Evolutionary conservation across 169 alveolate genomes (phyloP).

Genomic region (Plasmodium knowlesi): DNA sequence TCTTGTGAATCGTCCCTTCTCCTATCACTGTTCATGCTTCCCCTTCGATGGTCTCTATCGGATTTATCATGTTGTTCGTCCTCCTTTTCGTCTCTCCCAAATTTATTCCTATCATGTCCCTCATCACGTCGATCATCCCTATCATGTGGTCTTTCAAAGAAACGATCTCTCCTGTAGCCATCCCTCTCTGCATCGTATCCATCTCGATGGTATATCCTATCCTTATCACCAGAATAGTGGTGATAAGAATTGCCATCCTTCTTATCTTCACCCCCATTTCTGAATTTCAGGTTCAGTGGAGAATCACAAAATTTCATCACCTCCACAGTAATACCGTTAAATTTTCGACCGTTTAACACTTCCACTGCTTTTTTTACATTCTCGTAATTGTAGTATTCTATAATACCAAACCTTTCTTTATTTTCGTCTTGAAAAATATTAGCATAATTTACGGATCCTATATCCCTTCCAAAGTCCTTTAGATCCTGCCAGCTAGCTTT

Average conservation of each 20-base stretch:
- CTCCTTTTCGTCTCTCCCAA: neutral
- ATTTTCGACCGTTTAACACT: constrained; percentile 81
- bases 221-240: neutral
- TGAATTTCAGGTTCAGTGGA: neutral
- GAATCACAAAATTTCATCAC: constrained; percentile 67
- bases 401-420: constrained; percentile 80
- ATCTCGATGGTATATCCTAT: neutral
- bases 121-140: neutral
- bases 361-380: constrained; percentile 84
- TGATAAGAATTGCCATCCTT: neutral
- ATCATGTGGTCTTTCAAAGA: neutral
- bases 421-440: constrained; percentile 82
- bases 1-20: neutral
- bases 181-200: neutral
- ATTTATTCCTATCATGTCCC: neutral
- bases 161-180: neutral
- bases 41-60: neutral
- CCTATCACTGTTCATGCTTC: neutral
- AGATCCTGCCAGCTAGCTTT: constrained; percentile 90
- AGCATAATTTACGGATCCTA: constrained; percentile 88
- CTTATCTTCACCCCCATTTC: neutral
- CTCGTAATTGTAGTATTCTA: constrained; percentile 83
- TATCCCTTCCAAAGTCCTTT: constrained; percentile 89
- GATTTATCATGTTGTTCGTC: neutral
- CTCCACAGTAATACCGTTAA: constrained; percentile 75